Base-by-base conservation (phyloP, 2,329 filamentous ascomycete species). In the Alternaria solani region DNA sequence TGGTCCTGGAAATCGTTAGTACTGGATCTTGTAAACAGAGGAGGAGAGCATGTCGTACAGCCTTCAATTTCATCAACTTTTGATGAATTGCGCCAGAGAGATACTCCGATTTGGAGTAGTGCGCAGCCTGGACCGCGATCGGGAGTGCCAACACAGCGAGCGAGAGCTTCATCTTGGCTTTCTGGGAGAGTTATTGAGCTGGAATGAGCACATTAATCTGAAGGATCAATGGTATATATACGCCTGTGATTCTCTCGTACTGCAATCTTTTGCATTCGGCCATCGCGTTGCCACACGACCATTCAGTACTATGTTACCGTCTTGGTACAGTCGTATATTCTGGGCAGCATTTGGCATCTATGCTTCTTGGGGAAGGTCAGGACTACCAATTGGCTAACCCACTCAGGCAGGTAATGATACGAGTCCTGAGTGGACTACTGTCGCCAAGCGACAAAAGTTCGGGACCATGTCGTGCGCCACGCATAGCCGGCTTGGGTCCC, bases 11-110 rank as follows among this genome's bases (percentile, higher is more conserved):
- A 7, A 23, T 2, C 1, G 12, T 44, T 48, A 59, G 41, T 23
- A 38, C 5, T 7, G 1, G 30, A 18, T 57, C 14, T n/a, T 30
- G 20, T 9, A 41, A 23, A 43, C 11, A 9, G 23, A 12, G 28
- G 20, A 39, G 14, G 34, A 12, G 18, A 32, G n/a, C 9, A 7
- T 7, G 32, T n/a, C 57, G 12, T 67, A 69, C 67, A 58, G 48
- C 66, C 66, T 71, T 71, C 43, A 71, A 52, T 52, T 71, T 70
- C 69, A 71, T 71, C 59, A 71, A 52, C 52, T 69, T 69, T 32
- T 66, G 60, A 63, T 70, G 67, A 32, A 71, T 63, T 36, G 62
- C 64, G 39, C 69, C 69, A 28, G 67, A 71, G 5, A 59, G 61
- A 62, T 71, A 71, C 61, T 71, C 67, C 9, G 68, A 59, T 20